phyloP scores from a whole-genome alignment of 2,329 filamentous ascomycete genomes.

The Hypoxylon sp. region DNA sequence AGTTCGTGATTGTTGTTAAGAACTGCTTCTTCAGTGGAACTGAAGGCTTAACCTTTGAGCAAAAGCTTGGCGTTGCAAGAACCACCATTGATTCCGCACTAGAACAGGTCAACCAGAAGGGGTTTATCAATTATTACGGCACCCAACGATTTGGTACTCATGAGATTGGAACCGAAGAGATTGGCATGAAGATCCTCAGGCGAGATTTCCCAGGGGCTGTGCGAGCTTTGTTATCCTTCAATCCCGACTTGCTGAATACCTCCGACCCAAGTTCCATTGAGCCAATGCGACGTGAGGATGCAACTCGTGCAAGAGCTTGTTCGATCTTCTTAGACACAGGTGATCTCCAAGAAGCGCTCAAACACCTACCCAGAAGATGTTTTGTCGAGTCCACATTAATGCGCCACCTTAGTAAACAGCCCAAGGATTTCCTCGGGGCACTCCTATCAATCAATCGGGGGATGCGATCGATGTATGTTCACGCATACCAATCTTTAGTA shows the following conservation, averaged over 20 bases:
- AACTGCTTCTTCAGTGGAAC: slow-evolving; percentile 77
- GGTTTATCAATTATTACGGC: slow-evolving; percentile 98
- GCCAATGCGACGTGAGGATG: slow-evolving; percentile 80
- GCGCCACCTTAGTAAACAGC: slow-evolving; percentile 75
- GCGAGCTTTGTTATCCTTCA: slow-evolving; percentile 81
- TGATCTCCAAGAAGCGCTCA: slow-evolving; percentile 72
- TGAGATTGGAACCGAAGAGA: slow-evolving; percentile 84
- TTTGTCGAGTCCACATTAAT: slow-evolving; percentile 85
- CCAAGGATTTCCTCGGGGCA: slow-evolving; percentile 83
- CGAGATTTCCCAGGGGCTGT: slow-evolving; percentile 86
- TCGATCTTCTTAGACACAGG: slow-evolving; percentile 77
- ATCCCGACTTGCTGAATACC: slow-evolving; percentile 70
- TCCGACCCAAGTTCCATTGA: slow-evolving; percentile 61
- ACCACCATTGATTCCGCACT: slow-evolving; percentile 72
- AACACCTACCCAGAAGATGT: slow-evolving; percentile 83
- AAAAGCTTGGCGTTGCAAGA: slow-evolving; percentile 61
- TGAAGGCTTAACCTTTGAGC: slow-evolving; percentile 63
- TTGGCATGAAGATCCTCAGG: slow-evolving; percentile 87
- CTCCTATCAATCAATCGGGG: slow-evolving; percentile 84
- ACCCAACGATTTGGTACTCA: slow-evolving; percentile 97
- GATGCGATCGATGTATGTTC: slow-evolving; percentile 92
- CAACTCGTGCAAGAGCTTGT: slow-evolving; percentile 83
- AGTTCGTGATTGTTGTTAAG: slow-evolving; percentile 92
- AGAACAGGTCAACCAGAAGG: slow-evolving; percentile 76
- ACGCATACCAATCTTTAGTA: slow-evolving; percentile 94